Evolutionary conservation across 306 rosid genomes (phyloP).

Genomic region (Bauhinia variegata): DNA sequence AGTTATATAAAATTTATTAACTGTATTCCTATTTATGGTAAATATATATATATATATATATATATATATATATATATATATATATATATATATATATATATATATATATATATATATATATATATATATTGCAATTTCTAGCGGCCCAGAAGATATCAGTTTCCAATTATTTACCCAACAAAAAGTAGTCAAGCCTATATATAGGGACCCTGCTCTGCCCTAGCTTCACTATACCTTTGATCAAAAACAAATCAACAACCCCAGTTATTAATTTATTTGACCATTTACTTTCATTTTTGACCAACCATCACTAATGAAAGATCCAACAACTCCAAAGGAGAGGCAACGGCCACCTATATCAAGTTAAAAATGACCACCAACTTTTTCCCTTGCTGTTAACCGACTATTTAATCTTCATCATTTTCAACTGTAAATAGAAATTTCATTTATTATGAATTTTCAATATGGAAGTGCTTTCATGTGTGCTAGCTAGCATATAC

Average conservation of each 20-base stretch:
- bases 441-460: no score
- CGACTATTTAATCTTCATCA: neutral
- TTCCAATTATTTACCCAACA: constrained; percentile 49
- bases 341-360: neutral
- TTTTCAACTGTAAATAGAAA: neutral
- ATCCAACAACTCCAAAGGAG: constrained; percentile 20
- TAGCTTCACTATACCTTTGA: constrained; percentile 41
- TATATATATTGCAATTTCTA: no score
- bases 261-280: constrained; percentile 11
- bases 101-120: no score
- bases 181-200: constrained; percentile 48
- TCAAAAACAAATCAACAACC: constrained; percentile 39
- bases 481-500: no score
- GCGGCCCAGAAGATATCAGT: constrained; percentile 35
- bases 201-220: constrained; percentile 45
- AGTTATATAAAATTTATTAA: constrained; percentile 2
- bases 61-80: no score
- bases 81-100: no score
- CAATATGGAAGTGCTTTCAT: no score
- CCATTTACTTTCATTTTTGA: constrained; percentile 10
- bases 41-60: no score
- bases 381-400: neutral
- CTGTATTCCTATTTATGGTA: constrained; percentile 35
- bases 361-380: neutral
- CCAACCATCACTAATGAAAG: constrained; percentile 12